Percentiles rank a stretch among this genome's conserved stretches.
Conservation (phyloP, 768 basidiomycete genomes). For the Paxillus involutus region DNA sequence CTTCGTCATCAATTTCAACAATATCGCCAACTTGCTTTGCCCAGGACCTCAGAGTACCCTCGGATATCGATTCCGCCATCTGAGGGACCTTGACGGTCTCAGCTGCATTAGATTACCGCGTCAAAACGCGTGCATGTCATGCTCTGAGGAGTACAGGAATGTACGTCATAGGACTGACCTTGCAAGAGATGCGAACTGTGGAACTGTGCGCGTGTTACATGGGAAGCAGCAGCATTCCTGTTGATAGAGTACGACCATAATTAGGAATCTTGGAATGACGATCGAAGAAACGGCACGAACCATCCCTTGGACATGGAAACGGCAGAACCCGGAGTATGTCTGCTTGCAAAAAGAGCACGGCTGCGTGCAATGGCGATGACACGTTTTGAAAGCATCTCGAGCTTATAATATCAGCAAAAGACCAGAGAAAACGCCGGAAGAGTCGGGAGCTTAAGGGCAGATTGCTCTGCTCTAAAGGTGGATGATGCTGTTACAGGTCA, state of each 20-base stretch:
- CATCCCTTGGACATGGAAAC: conserved; percentile 45
- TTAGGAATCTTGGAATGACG: conserved; percentile 6
- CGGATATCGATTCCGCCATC: conserved; percentile 98
- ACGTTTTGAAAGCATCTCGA: conserved; percentile 66
- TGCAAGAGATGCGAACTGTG: conserved; percentile 69
- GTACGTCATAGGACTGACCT: conserved; percentile 46
- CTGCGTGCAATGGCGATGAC: conserved; percentile 65
- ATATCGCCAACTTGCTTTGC: conserved; percentile 89
- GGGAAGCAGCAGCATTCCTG: conserved; percentile 48
- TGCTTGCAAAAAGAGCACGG: conserved; percentile 46
- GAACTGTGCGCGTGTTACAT: conserved; percentile 58
- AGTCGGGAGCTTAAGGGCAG: not conserved
- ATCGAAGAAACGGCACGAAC: conserved; percentile 31
- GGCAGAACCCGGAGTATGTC: conserved; percentile 29
- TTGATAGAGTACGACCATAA: not conserved
- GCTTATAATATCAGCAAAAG: not conserved
- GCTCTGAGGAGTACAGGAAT: not conserved
- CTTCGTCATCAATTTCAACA: conserved; percentile 91
- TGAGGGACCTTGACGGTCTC: conserved; percentile 94
- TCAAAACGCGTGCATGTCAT: conserved; percentile 11
- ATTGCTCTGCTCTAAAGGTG: not conserved
- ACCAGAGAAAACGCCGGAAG: not conserved
- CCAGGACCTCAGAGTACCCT: conserved; percentile 96
- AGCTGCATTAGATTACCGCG: conserved; percentile 40
- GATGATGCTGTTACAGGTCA: not conserved